A percentile compares a stretch with the other conserved stretches of the same genome.
Conservation (phyloP, 2,329 filamentous ascomycete genomes). For the Falciphora oryzae region DNA sequence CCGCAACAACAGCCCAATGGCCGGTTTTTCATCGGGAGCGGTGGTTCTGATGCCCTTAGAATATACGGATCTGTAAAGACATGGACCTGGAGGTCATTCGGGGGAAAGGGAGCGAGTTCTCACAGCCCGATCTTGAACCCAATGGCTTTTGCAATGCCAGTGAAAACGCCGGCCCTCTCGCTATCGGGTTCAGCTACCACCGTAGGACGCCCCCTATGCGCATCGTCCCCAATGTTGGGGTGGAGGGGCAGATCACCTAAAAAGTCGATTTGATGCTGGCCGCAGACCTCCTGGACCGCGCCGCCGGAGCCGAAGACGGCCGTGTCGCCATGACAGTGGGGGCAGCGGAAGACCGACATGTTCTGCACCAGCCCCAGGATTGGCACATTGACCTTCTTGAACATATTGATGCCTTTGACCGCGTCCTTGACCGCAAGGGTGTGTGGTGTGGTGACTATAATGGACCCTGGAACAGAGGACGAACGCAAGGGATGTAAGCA, state of each 20-base stretch:
- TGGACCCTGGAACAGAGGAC: slow-evolving; percentile 46
- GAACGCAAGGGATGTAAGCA: not conserved
- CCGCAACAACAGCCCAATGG: too few relatives aligned
- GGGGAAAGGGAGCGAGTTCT: not conserved
- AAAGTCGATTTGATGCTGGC: slow-evolving; percentile 68
- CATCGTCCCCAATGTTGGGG: slow-evolving; percentile 78
- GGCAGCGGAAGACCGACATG: slow-evolving; percentile 81
- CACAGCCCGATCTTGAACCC: slow-evolving; percentile 36
- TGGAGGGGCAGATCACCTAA: slow-evolving; percentile 87
- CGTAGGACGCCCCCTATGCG: slow-evolving; percentile 80
- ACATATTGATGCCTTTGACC: slow-evolving; percentile 87
- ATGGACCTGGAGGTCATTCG: too few relatives aligned
- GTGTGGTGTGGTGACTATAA: slow-evolving; percentile 92
- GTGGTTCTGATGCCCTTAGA: too few relatives aligned
- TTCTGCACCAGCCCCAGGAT: slow-evolving; percentile 87
- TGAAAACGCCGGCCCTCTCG: slow-evolving; percentile 65
- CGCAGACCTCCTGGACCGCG: slow-evolving; percentile 61
- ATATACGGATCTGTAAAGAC: too few relatives aligned
- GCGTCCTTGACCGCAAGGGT: slow-evolving; percentile 90
- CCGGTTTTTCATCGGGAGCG: too few relatives aligned
- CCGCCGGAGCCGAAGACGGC: slow-evolving; percentile 67
- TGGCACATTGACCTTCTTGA: slow-evolving; percentile 75
- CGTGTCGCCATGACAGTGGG: slow-evolving; percentile 67
- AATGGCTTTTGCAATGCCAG: slow-evolving; percentile 58
- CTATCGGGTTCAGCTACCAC: slow-evolving; percentile 81